Conservation (phyloP, 2,329 filamentous ascomycete species). For the Elsinoe fawcettii region DNA sequence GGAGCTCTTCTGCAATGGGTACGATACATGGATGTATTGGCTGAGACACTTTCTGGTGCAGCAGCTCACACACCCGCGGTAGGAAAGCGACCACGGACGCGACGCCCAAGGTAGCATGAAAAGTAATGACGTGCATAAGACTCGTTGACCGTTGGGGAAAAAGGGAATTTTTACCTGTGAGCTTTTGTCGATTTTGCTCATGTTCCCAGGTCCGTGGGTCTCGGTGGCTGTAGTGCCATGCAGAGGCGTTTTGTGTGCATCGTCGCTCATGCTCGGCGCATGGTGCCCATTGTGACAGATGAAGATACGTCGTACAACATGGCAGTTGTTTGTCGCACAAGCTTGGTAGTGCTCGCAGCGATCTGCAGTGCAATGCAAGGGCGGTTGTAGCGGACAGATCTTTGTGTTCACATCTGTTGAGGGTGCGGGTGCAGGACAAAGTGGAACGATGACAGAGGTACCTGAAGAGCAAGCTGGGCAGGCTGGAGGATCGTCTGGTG, state of each 20-base stretch:
- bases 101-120: not conserved
- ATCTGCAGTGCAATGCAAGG: not conserved
- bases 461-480: not conserved
- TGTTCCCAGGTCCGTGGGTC: not conserved
- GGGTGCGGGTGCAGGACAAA: not conserved
- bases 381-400: not conserved
- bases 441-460: not conserved
- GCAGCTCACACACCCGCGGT: not conserved
- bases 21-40: not conserved
- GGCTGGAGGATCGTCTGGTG: constrained; percentile 7
- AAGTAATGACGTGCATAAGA: not conserved
- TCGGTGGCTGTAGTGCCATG: not conserved
- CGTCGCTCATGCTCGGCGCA: not conserved
- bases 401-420: not conserved
- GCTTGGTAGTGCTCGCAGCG: not conserved
- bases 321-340: no score
- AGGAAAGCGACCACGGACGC: not conserved
- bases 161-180: not conserved
- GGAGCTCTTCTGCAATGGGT: not conserved
- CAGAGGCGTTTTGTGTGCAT: constrained; percentile 4
- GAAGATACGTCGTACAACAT: not conserved
- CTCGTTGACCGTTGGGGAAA: not conserved
- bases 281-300: not conserved
- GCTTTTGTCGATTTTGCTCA: not conserved
- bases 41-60: not conserved